These are phyloP conservation scores for Parsonsia alboflavescens DNA, from an alignment of 257 asterid genomes.

Conservation along the genomic window DNA sequence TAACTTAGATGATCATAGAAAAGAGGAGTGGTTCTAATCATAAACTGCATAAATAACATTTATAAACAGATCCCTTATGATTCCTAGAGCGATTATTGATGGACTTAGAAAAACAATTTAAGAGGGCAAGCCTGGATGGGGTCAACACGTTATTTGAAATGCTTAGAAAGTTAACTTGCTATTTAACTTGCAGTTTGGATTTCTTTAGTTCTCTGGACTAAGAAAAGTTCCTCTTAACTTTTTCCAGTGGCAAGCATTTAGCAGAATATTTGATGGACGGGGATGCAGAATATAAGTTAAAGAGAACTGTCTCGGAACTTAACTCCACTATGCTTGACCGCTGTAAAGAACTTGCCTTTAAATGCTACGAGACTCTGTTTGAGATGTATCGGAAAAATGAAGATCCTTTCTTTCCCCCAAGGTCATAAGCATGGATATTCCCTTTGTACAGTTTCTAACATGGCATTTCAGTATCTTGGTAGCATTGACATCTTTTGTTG, in stretches of 20 bases:
- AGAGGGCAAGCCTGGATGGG: not conserved
- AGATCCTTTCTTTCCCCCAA: slow-evolving; percentile 2
- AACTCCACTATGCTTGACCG: not conserved
- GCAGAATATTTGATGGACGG: slow-evolving; percentile 1
- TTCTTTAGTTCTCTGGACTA: not conserved
- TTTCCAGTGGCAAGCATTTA: not conserved
- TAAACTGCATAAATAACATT: not conserved
- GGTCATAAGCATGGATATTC: not conserved
- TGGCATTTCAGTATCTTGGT: not conserved
- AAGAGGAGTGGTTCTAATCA: not conserved
- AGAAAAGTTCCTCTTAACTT: not conserved
- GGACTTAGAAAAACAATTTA: not conserved
- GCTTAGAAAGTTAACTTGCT: not conserved
- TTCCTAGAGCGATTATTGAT: not conserved
- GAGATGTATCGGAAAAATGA: slow-evolving; percentile 5
- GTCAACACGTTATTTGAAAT: not conserved
- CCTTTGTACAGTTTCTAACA: not conserved
- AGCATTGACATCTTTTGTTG: not conserved
- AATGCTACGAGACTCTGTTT: not conserved
- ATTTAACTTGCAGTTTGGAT: not conserved
- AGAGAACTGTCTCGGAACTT: not conserved
- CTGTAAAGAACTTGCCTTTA: not conserved
- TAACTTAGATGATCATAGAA: not conserved
- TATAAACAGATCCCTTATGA: not conserved
- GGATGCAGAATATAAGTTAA: slow-evolving; percentile 2